Evolutionary conservation across 2,329 filamentous ascomycete species (phyloP).

Genomic region (Sphaerulina vaccinii): DNA sequence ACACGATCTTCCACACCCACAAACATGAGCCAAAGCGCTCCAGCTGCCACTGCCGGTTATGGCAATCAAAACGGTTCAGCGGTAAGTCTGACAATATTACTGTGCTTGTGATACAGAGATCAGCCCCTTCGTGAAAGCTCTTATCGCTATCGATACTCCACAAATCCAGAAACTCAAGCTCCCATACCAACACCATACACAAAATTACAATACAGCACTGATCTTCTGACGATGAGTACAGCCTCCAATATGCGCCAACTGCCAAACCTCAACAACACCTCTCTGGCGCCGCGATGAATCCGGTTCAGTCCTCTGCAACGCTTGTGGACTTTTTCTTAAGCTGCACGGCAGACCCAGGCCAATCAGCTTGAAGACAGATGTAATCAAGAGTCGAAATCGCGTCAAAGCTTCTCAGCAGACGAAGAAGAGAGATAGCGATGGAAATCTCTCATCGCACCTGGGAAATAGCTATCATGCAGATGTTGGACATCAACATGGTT

Average conservation of each 20-base stretch:
- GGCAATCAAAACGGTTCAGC: slow-evolving; percentile 54
- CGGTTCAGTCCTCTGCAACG: slow-evolving; percentile 95
- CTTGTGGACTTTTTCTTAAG: slow-evolving; percentile 96
- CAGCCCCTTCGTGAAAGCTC: too few species aligned
- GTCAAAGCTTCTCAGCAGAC: slow-evolving; percentile 88
- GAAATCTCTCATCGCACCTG: slow-evolving; percentile 17
- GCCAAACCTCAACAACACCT: slow-evolving; percentile 89
- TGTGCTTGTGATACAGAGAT: too few species aligned
- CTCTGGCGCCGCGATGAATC: slow-evolving; percentile 97
- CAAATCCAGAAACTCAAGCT: not conserved
- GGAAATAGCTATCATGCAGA: slow-evolving; percentile 26
- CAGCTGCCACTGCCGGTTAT: slow-evolving; percentile 63
- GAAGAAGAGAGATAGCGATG: slow-evolving; percentile 54
- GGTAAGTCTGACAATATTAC: too few species aligned
- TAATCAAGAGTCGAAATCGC: slow-evolving; percentile 98
- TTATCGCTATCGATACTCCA: slow-evolving; percentile 14
- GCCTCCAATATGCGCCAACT: slow-evolving; percentile 97
- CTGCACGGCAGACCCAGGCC: slow-evolving; percentile 89
- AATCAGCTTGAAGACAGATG: slow-evolving; percentile 96
- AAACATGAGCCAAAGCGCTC: slow-evolving; percentile 55
- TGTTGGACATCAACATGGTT: slow-evolving; percentile 18
- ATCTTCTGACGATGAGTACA: slow-evolving; percentile 51
- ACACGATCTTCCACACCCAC: slow-evolving; percentile 31
- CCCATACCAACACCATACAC: slow-evolving; percentile 1
- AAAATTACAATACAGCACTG: not conserved